These are phyloP conservation scores for Xylaria digitata DNA, from an alignment of 2,329 filamentous ascomycete genomes.

Conservation along the genomic window DNA sequence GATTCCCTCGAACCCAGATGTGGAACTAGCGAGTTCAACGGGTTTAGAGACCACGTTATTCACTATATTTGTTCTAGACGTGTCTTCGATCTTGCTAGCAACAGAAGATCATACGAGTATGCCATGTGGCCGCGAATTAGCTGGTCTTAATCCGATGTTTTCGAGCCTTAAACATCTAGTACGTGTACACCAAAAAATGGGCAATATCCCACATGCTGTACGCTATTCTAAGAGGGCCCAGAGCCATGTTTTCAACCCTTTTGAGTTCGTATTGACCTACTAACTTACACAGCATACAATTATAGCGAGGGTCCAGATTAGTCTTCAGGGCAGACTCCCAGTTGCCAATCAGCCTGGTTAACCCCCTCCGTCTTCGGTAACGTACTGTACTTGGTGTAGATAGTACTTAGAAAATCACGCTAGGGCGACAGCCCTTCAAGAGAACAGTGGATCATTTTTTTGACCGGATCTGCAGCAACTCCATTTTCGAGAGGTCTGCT, in stretches of 20 bases:
- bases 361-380: constrained; percentile 29
- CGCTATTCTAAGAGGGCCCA: constrained; percentile 25
- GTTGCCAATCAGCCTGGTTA: constrained; percentile 10
- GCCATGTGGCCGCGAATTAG: constrained; percentile 12
- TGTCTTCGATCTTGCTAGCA: constrained; percentile 6
- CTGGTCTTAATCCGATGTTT: not conserved
- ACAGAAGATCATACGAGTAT: constrained; percentile 26
- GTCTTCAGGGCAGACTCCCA: constrained; percentile 11
- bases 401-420: constrained; percentile 21
- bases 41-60: constrained; percentile 8
- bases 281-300: constrained; percentile 14
- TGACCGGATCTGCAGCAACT: constrained; percentile 28
- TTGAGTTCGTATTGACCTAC: constrained; percentile 26
- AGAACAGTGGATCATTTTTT: constrained; percentile 27
- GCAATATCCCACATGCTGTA: constrained; percentile 22
- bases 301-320: constrained; percentile 13
- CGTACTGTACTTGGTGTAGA: constrained; percentile 6
- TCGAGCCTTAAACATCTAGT: constrained; percentile 9
- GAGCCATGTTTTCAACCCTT: constrained; percentile 33
- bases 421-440: constrained; percentile 17
- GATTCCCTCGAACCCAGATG: constrained; percentile 1
- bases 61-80: not conserved
- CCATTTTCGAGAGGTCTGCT: constrained; percentile 25
- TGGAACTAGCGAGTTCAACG: not conserved
- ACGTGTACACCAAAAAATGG: constrained; percentile 11